Base-by-base conservation (phyloP, 75 land plant species). In the Cryptomeria japonica region DNA sequence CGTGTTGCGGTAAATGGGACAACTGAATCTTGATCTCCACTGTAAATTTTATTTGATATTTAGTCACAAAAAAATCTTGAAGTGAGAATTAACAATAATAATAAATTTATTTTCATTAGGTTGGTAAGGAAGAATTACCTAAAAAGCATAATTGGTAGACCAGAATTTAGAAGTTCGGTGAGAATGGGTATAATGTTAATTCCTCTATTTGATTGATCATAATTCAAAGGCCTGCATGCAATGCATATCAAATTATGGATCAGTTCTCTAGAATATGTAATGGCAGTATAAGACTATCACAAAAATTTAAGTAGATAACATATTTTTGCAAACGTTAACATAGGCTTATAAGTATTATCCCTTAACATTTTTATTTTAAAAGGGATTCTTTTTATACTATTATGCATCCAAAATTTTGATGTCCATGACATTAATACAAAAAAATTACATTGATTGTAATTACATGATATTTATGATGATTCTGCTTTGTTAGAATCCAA, bases 21-120 rank as follows among this genome's bases (percentile, higher is more conserved):
- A 16, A 51, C 80, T 86, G 90, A 4, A 14, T 89, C 90, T 19
- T 89, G 87, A 38, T 89, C 90, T n/a, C 90, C 90, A 78, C 87
- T 89, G 80, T 68, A 25, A 25, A 39, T 78, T 78, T 78, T 19
- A 38, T 38, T 38, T 39, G 15, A 37, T 4, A 4, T 77, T 77
- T 77, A 10, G 38, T 3, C 37, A 12, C 0, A 77, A 14, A 19
- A 37, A 77, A 77, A 16, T 18, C 1, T 77, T 15, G 41, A 77
- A 77, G 41, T 13, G 13, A 37, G 39, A 18, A 77, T 15, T 38
- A 18, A 16, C 37, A 77, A 5, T 38, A 77, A 77, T 5, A 77
- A 77, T 77, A 18, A 22, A 19, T 19, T 0, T 61, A 19, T 61
- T 5, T 22, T 61, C 58, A 55, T 15, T 15, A 55, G 22, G 2